Base-by-base conservation (phyloP, 805 yeast species). In the Saturnispora galanensis region DNA sequence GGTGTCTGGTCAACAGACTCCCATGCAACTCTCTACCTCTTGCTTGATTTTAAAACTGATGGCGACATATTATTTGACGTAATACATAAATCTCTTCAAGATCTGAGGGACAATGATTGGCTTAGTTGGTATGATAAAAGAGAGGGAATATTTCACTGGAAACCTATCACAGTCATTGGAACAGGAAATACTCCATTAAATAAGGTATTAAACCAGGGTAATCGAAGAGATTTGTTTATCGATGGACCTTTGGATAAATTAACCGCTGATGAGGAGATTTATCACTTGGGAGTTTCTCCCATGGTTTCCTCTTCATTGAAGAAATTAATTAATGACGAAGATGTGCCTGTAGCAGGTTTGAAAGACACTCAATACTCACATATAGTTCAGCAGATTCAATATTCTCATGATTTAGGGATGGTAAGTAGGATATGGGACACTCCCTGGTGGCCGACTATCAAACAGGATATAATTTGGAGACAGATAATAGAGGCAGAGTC, bases 391-490 rank as follows among this genome's bases (percentile, higher is more conserved):
- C 51, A 50, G 26, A 58, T 75, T 16, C 60, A 62, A 9, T 41
- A 47, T 12, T 80, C 84, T 2, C 85, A 80, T 52, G 54, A 59
- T 2, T 47, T 62, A 40, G 75, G 76, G 10, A 53, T 81, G 35
- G 67, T 70, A 50, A 74, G 85, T 0, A 65, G 90, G 45, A 64
- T 81, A 29, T 83, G 89, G 89, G 88, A 80, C 15, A 78, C 77
- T 8, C 79, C 85, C 1, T 66, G 67, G 42, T 81, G 87, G 87
- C 88, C 89, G 4, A 56, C 58, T 2, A 48, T 53, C 11, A 57
- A 64, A 28, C 67, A 76, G 47, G 57, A 71, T 38, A 56, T 56
- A 3, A 69, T 79, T 34, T 75, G 82, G 76, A 52, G 60, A 42
- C 75, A 73, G 45, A 62, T 78, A 12, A 56, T 69, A 37, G 63